These are phyloP conservation scores for Trichoderma gamsii DNA, from an alignment of 495 filamentous ascomycete genomes.

Conservation along the genomic window DNA sequence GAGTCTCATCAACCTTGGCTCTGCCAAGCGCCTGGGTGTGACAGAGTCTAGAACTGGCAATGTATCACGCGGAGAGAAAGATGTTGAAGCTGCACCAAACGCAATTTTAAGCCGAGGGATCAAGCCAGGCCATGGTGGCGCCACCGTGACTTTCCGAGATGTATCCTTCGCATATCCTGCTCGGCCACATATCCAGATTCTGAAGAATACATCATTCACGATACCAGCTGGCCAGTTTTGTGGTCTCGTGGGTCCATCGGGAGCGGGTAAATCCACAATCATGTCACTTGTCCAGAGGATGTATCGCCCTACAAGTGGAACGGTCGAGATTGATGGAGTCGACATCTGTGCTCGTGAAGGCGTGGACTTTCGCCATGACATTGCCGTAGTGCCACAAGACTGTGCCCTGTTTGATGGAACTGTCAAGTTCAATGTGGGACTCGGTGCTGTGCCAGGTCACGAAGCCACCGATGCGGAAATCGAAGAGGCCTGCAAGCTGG, in stretches of 20 bases:
- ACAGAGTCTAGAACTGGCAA: constrained; percentile 8
- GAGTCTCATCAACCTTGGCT: constrained; percentile 42
- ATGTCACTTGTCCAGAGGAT: constrained; percentile 55
- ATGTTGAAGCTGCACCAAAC: constrained; percentile 25
- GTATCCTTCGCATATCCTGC: constrained; percentile 58
- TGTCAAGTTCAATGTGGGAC: constrained; percentile 48
- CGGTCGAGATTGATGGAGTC: constrained; percentile 36
- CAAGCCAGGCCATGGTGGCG: constrained; percentile 22
- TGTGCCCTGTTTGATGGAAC: constrained; percentile 49
- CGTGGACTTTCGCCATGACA: constrained; percentile 42
- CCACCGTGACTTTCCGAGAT: constrained; percentile 45
- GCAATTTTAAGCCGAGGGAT: constrained; percentile 16
- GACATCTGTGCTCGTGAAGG: constrained; percentile 40
- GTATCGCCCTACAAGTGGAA: constrained; percentile 32
- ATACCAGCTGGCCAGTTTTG: constrained; percentile 53
- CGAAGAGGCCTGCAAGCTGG: constrained; percentile 49
- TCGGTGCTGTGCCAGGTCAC: constrained; percentile 41
- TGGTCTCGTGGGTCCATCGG: constrained; percentile 55
- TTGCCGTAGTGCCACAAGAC: constrained; percentile 52
- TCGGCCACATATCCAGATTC: constrained; percentile 46
- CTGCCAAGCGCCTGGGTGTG: constrained; percentile 23
- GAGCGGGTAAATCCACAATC: constrained; percentile 57
- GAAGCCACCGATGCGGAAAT: constrained; percentile 45
- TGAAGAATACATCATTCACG: constrained; percentile 47
- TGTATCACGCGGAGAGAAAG: constrained; percentile 13